These are phyloP conservation scores for Colletotrichum sp. DNA, from an alignment of 2,329 filamentous ascomycete genomes.

Conservation along the genomic window DNA sequence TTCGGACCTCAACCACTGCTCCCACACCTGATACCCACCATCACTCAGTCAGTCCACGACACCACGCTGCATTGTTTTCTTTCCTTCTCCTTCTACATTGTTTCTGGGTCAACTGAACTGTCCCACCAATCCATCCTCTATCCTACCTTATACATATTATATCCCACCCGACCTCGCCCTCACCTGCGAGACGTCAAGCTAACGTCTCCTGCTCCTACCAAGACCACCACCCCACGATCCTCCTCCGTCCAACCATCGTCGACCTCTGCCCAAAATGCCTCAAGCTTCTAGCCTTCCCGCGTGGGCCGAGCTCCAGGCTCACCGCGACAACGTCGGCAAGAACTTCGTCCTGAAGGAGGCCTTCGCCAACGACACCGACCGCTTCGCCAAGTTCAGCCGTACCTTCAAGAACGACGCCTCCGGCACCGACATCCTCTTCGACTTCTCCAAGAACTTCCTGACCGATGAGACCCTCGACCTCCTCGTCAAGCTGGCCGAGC, in stretches of 20 bases:
- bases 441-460: slow-evolving; percentile 99
- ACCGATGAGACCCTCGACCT: slow-evolving; percentile 90
- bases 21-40: not conserved
- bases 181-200: not conserved
- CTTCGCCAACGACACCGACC: slow-evolving; percentile 85
- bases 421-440: slow-evolving; percentile 88
- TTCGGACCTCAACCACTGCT: not conserved
- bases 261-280: slow-evolving; percentile 61
- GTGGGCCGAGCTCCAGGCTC: slow-evolving; percentile 90
- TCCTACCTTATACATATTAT: not conserved
- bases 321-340: slow-evolving; percentile 86
- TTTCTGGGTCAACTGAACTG: not conserved
- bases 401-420: slow-evolving; percentile 81
- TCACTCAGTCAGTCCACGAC: slow-evolving; percentile 7
- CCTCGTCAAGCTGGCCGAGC: slow-evolving; percentile 87
- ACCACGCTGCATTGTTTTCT: not conserved
- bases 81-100: not conserved
- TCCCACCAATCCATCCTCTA: not conserved
- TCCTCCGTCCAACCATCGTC: not conserved
- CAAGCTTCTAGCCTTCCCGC: slow-evolving; percentile 85
- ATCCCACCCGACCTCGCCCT: not conserved
- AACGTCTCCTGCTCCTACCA: not conserved
- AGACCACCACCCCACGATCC: not conserved
- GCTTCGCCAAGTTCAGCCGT: slow-evolving; percentile 89
- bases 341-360: slow-evolving; percentile 92